Evolutionary conservation across 768 basidiomycete genomes (phyloP).

Genomic region (Termitomyces sp.): DNA sequence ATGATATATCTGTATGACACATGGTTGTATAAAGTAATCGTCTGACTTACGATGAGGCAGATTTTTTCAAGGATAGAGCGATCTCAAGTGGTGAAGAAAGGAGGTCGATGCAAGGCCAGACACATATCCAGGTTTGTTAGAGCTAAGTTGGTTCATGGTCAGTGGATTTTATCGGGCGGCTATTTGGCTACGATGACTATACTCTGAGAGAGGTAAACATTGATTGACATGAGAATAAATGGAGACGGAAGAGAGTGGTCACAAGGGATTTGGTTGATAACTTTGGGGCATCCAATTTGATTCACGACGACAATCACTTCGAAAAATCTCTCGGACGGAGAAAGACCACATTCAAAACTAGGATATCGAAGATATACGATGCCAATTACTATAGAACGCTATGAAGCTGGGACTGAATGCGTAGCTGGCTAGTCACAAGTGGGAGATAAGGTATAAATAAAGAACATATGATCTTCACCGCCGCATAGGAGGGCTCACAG

Average conservation of each 20-base stretch:
- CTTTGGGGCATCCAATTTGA: not conserved
- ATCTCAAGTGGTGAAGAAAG: conserved; percentile 42
- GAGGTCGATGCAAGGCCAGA: conserved; percentile 32
- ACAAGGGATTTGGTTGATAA: not conserved
- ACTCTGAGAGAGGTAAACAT: not conserved
- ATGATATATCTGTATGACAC: not conserved
- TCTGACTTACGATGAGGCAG: conserved; percentile 15
- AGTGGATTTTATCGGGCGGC: not conserved
- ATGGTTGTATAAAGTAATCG: too few species aligned
- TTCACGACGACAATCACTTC: too few species aligned
- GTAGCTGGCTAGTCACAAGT: too few species aligned
- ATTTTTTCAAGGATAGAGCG: conserved; percentile 37
- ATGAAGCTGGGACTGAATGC: too few species aligned
- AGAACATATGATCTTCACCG: too few species aligned
- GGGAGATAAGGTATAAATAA: too few species aligned
- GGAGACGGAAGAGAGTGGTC: not conserved
- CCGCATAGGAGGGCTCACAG: too few species aligned
- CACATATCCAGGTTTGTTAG: not conserved
- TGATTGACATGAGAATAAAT: not conserved
- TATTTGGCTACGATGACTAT: not conserved
- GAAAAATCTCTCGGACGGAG: too few species aligned
- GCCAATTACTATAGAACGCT: too few species aligned
- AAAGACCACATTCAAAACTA: too few species aligned
- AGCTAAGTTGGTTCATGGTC: not conserved
- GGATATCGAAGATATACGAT: too few species aligned